A percentile compares a stretch with the other conserved stretches of the same genome.
These are phyloP conservation scores for Podospora pseudoanserina DNA, from an alignment of 495 filamentous ascomycete genomes.

Conservation along the genomic window DNA sequence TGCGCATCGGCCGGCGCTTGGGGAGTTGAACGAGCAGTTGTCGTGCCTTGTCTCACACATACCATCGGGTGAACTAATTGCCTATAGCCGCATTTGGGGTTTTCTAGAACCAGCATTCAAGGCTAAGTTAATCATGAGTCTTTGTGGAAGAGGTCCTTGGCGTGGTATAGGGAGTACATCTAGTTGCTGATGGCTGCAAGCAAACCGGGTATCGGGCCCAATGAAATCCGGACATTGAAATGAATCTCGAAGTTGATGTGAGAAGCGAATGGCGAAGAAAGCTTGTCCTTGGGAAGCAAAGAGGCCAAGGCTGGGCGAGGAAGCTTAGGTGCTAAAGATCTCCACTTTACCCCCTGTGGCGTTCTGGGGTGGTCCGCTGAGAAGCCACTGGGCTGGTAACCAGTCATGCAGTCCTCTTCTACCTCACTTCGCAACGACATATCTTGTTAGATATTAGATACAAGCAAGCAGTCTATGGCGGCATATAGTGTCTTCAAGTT, in stretches of 20 bases:
- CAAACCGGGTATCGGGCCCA: not conserved
- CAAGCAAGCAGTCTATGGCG: not conserved
- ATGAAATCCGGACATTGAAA: not conserved
- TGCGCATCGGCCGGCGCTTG: not conserved
- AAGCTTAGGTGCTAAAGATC: constrained; percentile 5
- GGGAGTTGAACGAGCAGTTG: not conserved
- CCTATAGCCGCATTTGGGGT: not conserved
- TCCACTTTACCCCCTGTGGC: not conserved
- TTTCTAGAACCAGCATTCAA: not conserved
- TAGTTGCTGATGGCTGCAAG: not conserved
- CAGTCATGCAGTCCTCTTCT: not conserved
- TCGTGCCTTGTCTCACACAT: not conserved
- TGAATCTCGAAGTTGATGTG: not conserved
- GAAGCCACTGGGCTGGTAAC: constrained; percentile 9
- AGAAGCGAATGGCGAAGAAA: constrained; percentile 1
- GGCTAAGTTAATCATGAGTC: not conserved
- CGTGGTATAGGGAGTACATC: not conserved
- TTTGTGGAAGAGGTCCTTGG: not conserved
- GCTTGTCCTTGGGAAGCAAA: constrained; percentile 2
- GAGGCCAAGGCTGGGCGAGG: constrained; percentile 9
- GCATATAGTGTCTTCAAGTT: not conserved
- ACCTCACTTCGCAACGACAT: not conserved
- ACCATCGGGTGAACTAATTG: not conserved
- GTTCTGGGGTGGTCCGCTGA: not conserved
- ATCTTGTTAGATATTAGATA: not conserved